Evolutionary conservation across 163 green algal genomes (phyloP).

Genomic region (Chlorella variabilis): DNA sequence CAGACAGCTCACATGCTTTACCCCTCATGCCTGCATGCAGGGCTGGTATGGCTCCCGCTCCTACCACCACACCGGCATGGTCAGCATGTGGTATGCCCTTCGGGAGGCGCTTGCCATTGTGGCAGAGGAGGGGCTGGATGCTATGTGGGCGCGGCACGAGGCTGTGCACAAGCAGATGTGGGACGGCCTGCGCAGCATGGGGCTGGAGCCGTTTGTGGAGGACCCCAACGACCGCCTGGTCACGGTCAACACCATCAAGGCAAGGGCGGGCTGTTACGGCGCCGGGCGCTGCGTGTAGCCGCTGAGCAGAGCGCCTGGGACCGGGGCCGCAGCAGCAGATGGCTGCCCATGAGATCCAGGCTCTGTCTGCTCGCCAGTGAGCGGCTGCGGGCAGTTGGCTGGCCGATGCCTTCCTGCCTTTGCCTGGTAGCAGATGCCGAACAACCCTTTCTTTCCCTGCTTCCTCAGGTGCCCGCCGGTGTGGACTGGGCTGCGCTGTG

Average conservation of each 20-base stretch:
- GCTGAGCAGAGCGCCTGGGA: too few species aligned
- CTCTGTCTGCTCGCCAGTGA: too few species aligned
- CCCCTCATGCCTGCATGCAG: too few species aligned
- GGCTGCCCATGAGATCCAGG: too few species aligned
- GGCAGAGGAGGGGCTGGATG: constrained; percentile 85
- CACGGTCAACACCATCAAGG: constrained; percentile 97
- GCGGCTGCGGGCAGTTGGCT: too few species aligned
- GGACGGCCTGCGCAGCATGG: constrained; percentile 82
- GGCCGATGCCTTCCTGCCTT: too few species aligned
- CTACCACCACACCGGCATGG: constrained; percentile 95
- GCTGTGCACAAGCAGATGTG: constrained; percentile 75
- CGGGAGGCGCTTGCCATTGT: constrained; percentile 91
- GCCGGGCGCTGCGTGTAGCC: too few species aligned
- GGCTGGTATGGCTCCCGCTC: constrained; percentile 82
- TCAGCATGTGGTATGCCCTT: constrained; percentile 92
- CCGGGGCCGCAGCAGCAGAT: too few species aligned
- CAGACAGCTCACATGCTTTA: too few species aligned
- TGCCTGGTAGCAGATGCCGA: too few species aligned
- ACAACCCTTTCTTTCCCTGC: too few species aligned
- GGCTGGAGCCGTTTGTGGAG: constrained; percentile 88
- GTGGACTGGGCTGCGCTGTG: constrained; percentile 83
- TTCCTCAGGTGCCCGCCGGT: constrained; percentile 77
- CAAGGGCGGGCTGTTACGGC: too few species aligned
- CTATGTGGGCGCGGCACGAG: constrained; percentile 78
- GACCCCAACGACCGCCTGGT: constrained; percentile 74